These are phyloP conservation scores for Helotiales sp. DNA, from an alignment of 2,329 filamentous ascomycete species.

Conservation along the genomic window DNA sequence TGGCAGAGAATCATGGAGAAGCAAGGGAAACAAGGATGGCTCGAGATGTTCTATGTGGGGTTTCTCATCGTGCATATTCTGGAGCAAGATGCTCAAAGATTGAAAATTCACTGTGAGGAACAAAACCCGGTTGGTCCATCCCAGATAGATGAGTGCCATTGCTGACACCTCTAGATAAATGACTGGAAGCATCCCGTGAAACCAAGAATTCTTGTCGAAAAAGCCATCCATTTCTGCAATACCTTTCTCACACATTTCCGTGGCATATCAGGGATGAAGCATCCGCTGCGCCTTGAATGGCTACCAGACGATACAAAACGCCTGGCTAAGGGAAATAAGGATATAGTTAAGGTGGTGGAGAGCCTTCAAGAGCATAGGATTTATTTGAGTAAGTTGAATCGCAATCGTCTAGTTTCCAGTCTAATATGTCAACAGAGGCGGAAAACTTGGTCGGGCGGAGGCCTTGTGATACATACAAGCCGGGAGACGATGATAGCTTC, in stretches of 20 bases:
- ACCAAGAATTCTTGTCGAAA: neutral
- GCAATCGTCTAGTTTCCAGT: neutral
- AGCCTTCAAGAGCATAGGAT: neutral
- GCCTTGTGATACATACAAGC: neutral
- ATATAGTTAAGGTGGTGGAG: neutral
- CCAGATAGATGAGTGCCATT: neutral
- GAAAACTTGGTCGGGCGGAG: neutral
- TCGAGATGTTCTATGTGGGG: neutral
- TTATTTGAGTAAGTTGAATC: neutral
- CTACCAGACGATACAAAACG: neutral
- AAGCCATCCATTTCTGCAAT: neutral
- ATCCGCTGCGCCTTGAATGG: neutral
- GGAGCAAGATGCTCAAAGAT: neutral
- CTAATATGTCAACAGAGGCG: neutral
- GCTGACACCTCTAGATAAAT: neutral
- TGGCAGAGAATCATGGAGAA: neutral
- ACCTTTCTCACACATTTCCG: neutral
- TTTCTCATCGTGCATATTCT: neutral
- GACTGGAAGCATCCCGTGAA: neutral
- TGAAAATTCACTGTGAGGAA: neutral
- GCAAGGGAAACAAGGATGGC: neutral
- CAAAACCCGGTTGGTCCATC: neutral
- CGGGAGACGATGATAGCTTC: neutral
- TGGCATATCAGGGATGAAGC: neutral
- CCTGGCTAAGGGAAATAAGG: neutral